Evolutionary conservation across 495 filamentous ascomycete genomes (phyloP), one percentile per base, ranked within the genome.

Genomic region (Penicillium ochrochloron): DNA sequence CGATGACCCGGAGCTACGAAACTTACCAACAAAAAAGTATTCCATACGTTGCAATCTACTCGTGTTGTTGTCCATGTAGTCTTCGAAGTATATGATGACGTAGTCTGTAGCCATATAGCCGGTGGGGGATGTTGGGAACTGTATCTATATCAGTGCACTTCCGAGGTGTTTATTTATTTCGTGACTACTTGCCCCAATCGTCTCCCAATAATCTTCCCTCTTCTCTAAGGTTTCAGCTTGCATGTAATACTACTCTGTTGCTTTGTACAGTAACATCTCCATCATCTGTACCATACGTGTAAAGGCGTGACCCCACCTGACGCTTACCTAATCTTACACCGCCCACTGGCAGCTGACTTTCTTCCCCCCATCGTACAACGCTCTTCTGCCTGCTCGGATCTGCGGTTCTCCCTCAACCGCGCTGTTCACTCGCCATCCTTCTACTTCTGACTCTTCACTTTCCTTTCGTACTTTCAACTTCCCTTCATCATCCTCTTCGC

Each of bases 21-120:
- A 65, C 25, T 27, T 68, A 63, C 61, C 50, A 65, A 35, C 21
- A 48, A 48, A 62, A 68, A 69, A 63, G 59, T 66, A 53, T 46
- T 34, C 44, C 19, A 62, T 44, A 56, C 25, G 42, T 42, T 35
- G 46, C 48, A 41, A 48, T 44, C 6, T 25, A 23, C 12, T 31
- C 25, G 29, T 48, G 33, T 19, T 50, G 8, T 21, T 35, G 29
- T 27, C 15, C 29, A 15, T n/a, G 25, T 14, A 15, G 27, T 17
- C 48, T 9, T 15, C 17, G 7, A 8, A 15, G 15, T 52, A 5
- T 14, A n/a, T 48, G 37, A 15, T 41, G 1, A 48, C 10, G 42
- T 46, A 46, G 19, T 48, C 5, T 1, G 21, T 23, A 46, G 42
- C 3, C 19, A 46, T 21, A 8, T 23, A 46, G 37, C 11, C 15